These are phyloP conservation scores for Euphorbia schlechtendalii DNA, from an alignment of 441 rosid species.

Conservation along the genomic window DNA sequence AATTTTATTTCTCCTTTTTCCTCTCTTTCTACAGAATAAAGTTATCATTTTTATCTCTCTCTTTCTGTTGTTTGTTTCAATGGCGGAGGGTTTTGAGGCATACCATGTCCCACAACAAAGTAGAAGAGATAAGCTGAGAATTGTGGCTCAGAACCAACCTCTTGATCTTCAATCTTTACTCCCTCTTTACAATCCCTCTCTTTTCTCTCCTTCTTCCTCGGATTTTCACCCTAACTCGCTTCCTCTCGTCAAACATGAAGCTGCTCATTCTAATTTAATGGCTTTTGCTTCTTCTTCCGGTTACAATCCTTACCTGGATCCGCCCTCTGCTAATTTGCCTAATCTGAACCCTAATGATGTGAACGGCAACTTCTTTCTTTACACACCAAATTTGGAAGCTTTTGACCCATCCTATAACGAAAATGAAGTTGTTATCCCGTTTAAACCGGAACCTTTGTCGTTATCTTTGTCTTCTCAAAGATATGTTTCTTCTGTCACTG, in stretches of 20 bases:
- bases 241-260: constrained; percentile 35
- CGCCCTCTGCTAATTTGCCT: constrained; percentile 32
- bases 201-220: constrained; percentile 26
- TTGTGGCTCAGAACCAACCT: constrained; percentile 38
- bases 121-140: constrained; percentile 62
- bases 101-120: constrained; percentile 76
- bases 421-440: constrained; percentile 26
- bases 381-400: constrained; percentile 31
- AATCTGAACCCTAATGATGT: constrained; percentile 40
- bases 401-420: constrained; percentile 36
- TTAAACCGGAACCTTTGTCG: constrained; percentile 49
- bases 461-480: constrained; percentile 64
- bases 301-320: constrained; percentile 36
- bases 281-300: constrained; percentile 26
- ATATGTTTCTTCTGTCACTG: constrained; percentile 27
- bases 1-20: neutral
- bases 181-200: constrained; percentile 44
- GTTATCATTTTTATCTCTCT: neutral
- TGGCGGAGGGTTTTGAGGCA: constrained; percentile 68
- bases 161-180: constrained; percentile 26
- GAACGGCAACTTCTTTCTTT: constrained; percentile 31
- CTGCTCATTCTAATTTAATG: constrained; percentile 30
- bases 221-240: constrained; percentile 24
- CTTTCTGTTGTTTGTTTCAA: constrained; percentile 16
- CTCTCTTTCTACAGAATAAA: constrained; percentile 11